These are phyloP conservation scores for Scheffersomyces spartinae DNA, from an alignment of 805 yeast species.

Conservation along the genomic window DNA sequence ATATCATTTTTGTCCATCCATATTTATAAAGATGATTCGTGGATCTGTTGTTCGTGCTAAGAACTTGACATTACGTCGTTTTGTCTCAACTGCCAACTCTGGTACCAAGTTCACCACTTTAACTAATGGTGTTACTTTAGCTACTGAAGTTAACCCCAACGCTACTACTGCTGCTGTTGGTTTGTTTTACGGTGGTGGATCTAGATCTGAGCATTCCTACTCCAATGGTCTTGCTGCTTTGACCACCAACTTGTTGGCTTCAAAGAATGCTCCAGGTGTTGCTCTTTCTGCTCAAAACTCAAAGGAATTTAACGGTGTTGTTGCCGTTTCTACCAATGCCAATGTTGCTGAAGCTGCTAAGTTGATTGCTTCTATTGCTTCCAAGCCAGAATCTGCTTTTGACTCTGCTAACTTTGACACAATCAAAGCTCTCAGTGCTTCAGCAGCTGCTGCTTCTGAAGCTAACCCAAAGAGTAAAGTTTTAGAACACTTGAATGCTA, in stretches of 20 bases:
- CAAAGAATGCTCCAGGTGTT: conserved; percentile 39
- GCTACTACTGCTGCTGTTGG: conserved; percentile 55
- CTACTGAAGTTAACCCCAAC: conserved; percentile 50
- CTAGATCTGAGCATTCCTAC: conserved; percentile 69
- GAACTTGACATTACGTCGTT: conserved; percentile 34
- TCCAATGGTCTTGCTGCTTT: conserved; percentile 73
- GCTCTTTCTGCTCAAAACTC: conserved; percentile 39
- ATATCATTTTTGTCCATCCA: no score
- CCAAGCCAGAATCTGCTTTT: conserved; percentile 25
- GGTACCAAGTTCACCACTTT: conserved; percentile 62
- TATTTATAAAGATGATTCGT: conserved; percentile 34
- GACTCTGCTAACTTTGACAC: conserved; percentile 35
- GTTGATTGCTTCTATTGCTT: conserved; percentile 34
- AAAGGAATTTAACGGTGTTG: conserved; percentile 55
- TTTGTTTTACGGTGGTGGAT: conserved; percentile 64
- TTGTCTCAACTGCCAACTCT: conserved; percentile 44
- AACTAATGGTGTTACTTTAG: conserved; percentile 64
- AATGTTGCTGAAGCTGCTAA: conserved; percentile 41
- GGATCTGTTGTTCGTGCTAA: conserved; percentile 23
- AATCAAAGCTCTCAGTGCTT: conserved; percentile 34
- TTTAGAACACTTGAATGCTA: conserved; percentile 64
- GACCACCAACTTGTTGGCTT: conserved; percentile 37
- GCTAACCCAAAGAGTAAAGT: conserved; percentile 42
- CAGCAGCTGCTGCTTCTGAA: conserved; percentile 45
- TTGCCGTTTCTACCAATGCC: conserved; percentile 42